phyloP scores from a whole-genome alignment of 306 rosid species.

The Macrotyloma uniflorum region DNA sequence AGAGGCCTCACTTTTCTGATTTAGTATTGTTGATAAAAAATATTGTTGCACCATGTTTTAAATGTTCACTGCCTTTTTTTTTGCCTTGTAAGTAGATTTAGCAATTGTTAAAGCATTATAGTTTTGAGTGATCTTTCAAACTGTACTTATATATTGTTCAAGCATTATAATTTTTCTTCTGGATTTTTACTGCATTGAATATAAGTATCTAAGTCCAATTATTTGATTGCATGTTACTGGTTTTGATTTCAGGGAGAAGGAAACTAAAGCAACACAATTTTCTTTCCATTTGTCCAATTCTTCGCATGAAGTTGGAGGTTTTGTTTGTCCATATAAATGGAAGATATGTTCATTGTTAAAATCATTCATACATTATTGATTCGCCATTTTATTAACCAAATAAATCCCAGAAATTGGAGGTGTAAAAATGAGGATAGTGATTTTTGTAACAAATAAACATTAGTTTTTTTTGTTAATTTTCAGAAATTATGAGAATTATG shows the following conservation, averaged over 20 bases:
- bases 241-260: conserved; percentile 27
- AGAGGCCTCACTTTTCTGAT: background rate
- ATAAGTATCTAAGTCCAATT: background rate
- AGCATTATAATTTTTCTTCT: background rate
- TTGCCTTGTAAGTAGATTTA: background rate
- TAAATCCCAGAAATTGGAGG: background rate
- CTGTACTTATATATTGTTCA: background rate
- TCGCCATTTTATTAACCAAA: background rate
- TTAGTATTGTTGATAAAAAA: background rate
- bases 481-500: background rate
- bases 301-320: background rate
- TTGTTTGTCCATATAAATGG: background rate
- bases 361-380: background rate
- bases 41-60: background rate
- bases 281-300: background rate
- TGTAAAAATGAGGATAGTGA: background rate
- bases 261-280: conserved; percentile 24
- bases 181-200: background rate
- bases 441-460: background rate
- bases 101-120: background rate
- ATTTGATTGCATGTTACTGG: background rate
- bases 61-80: too few species aligned
- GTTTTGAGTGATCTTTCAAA: too few species aligned
- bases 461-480: background rate
- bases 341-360: background rate